A percentile compares a stretch with the other conserved stretches of the same genome.
phyloP scores from a whole-genome alignment of 306 rosid genomes.

The Pachyrhizus erosus region DNA sequence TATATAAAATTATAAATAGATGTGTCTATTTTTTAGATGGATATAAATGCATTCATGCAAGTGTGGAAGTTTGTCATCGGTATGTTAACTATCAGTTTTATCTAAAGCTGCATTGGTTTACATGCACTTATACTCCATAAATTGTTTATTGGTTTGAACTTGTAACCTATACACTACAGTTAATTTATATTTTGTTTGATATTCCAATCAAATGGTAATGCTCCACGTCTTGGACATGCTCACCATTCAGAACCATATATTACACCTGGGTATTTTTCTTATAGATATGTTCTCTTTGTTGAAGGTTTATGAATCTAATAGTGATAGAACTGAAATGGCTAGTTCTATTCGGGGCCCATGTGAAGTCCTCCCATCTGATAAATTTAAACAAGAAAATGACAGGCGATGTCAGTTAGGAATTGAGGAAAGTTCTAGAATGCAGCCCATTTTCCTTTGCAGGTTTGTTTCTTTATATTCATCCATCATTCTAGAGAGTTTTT shows the following conservation, averaged over 20 bases:
- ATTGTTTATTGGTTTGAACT: neutral
- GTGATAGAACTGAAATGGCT: conserved; percentile 67
- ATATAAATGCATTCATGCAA: neutral
- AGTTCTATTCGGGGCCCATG: conserved; percentile 80
- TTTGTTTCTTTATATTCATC: conserved; percentile 48
- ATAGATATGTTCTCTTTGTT: conserved; percentile 29
- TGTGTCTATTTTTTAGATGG: neutral
- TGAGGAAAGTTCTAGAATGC: conserved; percentile 53
- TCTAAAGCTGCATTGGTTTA: conserved; percentile 5
- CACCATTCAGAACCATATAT: conserved; percentile 26
- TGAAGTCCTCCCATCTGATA: conserved; percentile 74
- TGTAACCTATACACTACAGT: neutral
- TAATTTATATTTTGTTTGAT: conserved; percentile 35
- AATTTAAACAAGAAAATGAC: conserved; percentile 77
- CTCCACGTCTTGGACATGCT: conserved; percentile 30
- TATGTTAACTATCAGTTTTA: conserved; percentile 33
- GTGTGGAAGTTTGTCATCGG: conserved; percentile 7
- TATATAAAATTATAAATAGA: neutral
- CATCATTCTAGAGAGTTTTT: neutral
- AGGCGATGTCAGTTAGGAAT: conserved; percentile 56
- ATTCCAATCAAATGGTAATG: conserved; percentile 27
- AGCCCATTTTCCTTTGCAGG: conserved; percentile 88
- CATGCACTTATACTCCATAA: neutral
- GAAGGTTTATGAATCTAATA: conserved; percentile 87
- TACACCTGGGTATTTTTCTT: conserved; percentile 35